A percentile compares a stretch with the other conserved stretches of the same genome.
These are phyloP conservation scores for Aspergillus sp. DNA, from an alignment of 2,329 filamentous ascomycete genomes.

Conservation along the genomic window DNA sequence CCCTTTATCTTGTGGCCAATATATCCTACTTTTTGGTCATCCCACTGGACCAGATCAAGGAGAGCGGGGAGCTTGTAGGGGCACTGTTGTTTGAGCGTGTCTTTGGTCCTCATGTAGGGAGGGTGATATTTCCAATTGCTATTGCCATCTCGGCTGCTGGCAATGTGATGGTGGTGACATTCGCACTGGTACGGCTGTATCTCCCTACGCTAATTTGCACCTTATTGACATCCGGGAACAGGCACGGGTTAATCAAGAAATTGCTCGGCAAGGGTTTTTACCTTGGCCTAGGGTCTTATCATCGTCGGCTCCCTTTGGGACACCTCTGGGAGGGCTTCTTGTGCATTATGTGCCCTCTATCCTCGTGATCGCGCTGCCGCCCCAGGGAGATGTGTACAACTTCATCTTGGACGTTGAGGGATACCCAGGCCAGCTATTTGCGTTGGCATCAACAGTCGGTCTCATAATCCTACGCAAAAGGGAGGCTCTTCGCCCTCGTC, in stretches of 20 bases:
- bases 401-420: constrained; percentile 72
- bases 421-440: constrained; percentile 63
- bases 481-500: constrained; percentile 59
- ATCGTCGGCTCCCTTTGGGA: constrained; percentile 64
- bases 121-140: constrained; percentile 58
- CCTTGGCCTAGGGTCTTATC: constrained; percentile 61
- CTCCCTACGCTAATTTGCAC: not conserved
- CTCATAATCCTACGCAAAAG: constrained; percentile 60
- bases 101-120: constrained; percentile 60
- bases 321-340: constrained; percentile 65
- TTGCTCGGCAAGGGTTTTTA: constrained; percentile 68
- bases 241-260: constrained; percentile 69
- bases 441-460: constrained; percentile 56
- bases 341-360: constrained; percentile 68
- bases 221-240: constrained; percentile 29
- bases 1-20: constrained; percentile 67
- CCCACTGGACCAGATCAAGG: constrained; percentile 64
- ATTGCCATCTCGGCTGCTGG: constrained; percentile 67
- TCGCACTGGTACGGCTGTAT: constrained; percentile 56
- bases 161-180: constrained; percentile 66
- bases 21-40: constrained; percentile 63
- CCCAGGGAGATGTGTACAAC: constrained; percentile 64
- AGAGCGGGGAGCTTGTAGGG: constrained; percentile 65
- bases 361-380: constrained; percentile 64
- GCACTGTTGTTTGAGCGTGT: constrained; percentile 65